phyloP scores from a whole-genome alignment of 495 filamentous ascomycete species.

The Aspergillus taichungensis region DNA sequence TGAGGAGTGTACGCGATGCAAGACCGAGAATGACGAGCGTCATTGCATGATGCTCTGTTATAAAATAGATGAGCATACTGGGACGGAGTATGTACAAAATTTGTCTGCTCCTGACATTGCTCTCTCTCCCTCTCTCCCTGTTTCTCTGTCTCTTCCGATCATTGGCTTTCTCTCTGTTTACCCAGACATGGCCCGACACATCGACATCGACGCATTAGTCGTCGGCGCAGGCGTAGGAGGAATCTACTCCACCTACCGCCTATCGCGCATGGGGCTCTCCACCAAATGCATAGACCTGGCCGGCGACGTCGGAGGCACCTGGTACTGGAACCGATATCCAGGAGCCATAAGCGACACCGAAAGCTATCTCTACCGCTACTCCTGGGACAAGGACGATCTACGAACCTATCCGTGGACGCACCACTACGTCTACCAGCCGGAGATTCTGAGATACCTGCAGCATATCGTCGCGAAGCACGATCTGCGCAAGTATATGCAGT shows the following conservation, averaged over 20 bases:
- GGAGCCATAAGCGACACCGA: constrained; percentile 20
- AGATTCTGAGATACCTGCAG: constrained; percentile 22
- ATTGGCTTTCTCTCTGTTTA: too few species aligned
- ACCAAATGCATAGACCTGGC: constrained; percentile 39
- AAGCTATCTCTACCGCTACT: constrained; percentile 16
- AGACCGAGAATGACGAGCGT: too few species aligned
- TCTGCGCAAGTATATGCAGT: constrained; percentile 18
- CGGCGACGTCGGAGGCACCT: constrained; percentile 41
- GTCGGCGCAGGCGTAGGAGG: constrained; percentile 46
- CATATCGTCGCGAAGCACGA: constrained; percentile 15
- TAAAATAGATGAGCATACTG: too few species aligned
- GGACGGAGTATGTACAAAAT: too few species aligned
- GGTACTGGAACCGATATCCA: constrained; percentile 35
- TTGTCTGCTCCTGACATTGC: too few species aligned
- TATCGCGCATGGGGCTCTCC: constrained; percentile 34
- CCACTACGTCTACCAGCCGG: constrained; percentile 15
- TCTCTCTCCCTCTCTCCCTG: too few species aligned
- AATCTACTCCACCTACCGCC: constrained; percentile 29
- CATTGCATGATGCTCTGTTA: too few species aligned
- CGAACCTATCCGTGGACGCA: constrained; percentile 14
- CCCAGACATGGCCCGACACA: too few species aligned
- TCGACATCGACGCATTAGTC: constrained; percentile 32
- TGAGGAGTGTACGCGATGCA: too few species aligned
- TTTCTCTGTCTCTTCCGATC: too few species aligned
- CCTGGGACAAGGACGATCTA: constrained; percentile 12